Base-by-base conservation (phyloP, 2,329 filamentous ascomycete genomes). In the Leptographium lundbergii region DNA sequence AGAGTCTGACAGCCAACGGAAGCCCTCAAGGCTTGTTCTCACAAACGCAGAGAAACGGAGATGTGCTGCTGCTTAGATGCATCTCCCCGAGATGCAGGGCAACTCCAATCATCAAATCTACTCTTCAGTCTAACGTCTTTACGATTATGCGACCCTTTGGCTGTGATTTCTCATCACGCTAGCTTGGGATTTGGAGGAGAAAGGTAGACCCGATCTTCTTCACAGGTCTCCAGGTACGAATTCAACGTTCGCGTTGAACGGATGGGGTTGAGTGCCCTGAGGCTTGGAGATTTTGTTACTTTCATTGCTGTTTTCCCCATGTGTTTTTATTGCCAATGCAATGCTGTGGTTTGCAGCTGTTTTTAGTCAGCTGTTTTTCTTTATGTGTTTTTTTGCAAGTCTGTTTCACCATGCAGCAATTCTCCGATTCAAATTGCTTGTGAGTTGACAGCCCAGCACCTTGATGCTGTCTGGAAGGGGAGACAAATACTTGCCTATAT, bases 31-130 rank as follows among this genome's bases (percentile, higher is more conserved):
- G 79, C 83, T 96, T 69, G 87, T 96, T 65, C 81, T 96, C 65
- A 91, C 88, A 65, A 91, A 86, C 71, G 87, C 85, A 63, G 91
- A 95, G 77, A 96, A 95, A 82, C 88, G 91, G 72, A 95, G 59
- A 27, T 55, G 52, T 25, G 57, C 57, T 2, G 55, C 56, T 24
- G 32, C 22, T 25, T 64, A 59, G 47, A 10, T n/a, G 51, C 19
- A 11, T 54, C 24, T 25, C n/a, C 59, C n/a, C n/a, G 4, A 3
- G 25, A 27, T 19, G 22, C 29, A 22, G 51, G 13, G 13, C 4
- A 11, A 25, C 52, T 17, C 25, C 7, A 11, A 50, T 25, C 22
- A 11, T 9, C 19, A 10, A 29, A 25, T 50, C 25, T 25, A 42
- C 25, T 36, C 36, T 59, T 55, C 39, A 4, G 34, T 54, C 24